Evolutionary conservation across 2,329 filamentous ascomycete species (phyloP).

Genomic region (Pseudogymnoascus verrucosus): DNA sequence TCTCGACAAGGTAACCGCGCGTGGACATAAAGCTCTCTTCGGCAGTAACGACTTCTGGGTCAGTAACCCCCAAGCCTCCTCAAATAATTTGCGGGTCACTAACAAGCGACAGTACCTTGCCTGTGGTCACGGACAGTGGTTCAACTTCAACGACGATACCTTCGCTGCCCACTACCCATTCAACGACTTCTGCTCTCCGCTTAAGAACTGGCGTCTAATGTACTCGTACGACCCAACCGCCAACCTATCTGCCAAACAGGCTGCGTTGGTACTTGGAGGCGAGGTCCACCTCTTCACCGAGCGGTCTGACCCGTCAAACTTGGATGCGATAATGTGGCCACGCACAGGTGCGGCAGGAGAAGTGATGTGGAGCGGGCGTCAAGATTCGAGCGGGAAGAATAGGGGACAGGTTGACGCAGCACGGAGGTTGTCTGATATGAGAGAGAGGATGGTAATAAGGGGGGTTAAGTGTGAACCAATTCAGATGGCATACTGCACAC

Average conservation of each 20-base stretch:
- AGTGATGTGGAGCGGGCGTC: constrained; percentile 69
- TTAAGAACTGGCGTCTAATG: constrained; percentile 73
- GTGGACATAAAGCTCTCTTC: constrained; percentile 63
- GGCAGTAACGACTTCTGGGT: constrained; percentile 75
- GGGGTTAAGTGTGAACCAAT: constrained; percentile 59
- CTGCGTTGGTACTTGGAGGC: constrained; percentile 67
- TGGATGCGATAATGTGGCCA: constrained; percentile 74
- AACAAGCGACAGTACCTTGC: constrained; percentile 58
- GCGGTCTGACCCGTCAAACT: constrained; percentile 65
- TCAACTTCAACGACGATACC: constrained; percentile 58
- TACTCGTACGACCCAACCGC: constrained; percentile 71
- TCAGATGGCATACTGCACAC: constrained; percentile 66
- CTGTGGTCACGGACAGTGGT: constrained; percentile 73
- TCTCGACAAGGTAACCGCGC: constrained; percentile 49
- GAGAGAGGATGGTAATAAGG: constrained; percentile 63
- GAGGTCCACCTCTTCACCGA: constrained; percentile 80
- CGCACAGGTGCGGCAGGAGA: constrained; percentile 66
- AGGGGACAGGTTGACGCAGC: constrained; percentile 62
- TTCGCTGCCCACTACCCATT: constrained; percentile 57
- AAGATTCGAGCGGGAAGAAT: constrained; percentile 58
- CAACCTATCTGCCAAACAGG: constrained; percentile 51
- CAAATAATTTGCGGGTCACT: constrained; percentile 12
- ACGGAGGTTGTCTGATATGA: constrained; percentile 64
- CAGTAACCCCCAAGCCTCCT: constrained; percentile 26
- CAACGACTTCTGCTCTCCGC: constrained; percentile 71